Evolutionary conservation across 2,329 filamentous ascomycete genomes (phyloP), one percentile per base, ranked within the genome.

Genomic region (Rutstroemia sp.): DNA sequence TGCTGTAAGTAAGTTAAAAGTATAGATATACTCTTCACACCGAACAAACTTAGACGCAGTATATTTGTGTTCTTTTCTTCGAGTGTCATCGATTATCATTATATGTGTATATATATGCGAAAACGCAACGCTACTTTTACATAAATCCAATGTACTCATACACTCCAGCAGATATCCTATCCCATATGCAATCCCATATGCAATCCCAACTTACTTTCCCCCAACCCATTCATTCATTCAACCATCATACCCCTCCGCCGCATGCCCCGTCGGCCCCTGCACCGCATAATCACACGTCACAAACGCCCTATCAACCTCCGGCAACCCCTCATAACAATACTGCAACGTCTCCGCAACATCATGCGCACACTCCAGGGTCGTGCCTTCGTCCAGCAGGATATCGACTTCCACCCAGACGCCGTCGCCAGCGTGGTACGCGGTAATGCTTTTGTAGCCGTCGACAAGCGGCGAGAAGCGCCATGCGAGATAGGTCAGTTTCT

Each of bases 391-490:
- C 65, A 83, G 67, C 47, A 84, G 63, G 16, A 83, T 73, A 62
- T 84, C 81, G 17, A 81, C 75, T 64, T 84, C 81, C 0, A 80
- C 80, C 76, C 79, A 83, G 1, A 83, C 73, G 0, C 79, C 79
- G 62, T 84, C 81, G 6, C 81, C 80, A 0, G 78, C 78, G 63
- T 84, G 80, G 62, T 84, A 83, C 0, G 77, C 76, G 47, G 71
- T 78, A 42, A 80, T 70, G 21, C 67, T 72, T 63, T 80, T 80
- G 64, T 78, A 77, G 0, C 75, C 76, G 8, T 73, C 66, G 0
- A 80, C 76, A 0, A 79, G 65, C 4, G 76, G 76, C 0, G 71
- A 69, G 63, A 80, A 80, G 5, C 77, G 72, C 62, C 76, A 83
- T 0, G 78, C 79, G 55, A 84, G 73, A 60, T 76, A 83, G 61